Evolutionary conservation across 192 early-diverging fungal species (phyloP).

Genomic region (Coemansia erecta): DNA sequence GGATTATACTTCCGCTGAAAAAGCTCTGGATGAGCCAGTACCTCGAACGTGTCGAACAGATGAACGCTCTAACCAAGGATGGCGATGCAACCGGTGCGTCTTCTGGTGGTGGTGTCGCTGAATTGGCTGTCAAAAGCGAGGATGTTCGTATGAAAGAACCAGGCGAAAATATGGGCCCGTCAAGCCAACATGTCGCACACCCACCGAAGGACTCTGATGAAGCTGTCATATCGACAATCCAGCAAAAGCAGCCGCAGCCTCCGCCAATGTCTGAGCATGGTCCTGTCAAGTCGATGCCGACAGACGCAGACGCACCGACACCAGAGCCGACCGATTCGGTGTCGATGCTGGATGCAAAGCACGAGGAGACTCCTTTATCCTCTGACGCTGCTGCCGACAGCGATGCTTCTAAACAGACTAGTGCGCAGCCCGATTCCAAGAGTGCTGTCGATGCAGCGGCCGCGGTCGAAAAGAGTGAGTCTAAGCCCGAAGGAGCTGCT

Average conservation of each 20-base stretch:
- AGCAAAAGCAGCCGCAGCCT: neutral
- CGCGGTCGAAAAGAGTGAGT: neutral
- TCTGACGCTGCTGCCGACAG: neutral
- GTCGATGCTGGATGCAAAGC: neutral
- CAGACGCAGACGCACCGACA: constrained; percentile 42
- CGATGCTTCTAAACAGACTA: neutral
- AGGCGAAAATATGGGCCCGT: neutral
- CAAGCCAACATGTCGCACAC: neutral
- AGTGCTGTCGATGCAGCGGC: neutral
- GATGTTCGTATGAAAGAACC: constrained; percentile 4
- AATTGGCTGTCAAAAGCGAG: neutral
- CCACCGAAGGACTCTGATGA: neutral
- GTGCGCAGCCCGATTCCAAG: neutral
- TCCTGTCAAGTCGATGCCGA: constrained; percentile 31
- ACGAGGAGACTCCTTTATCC: neutral
- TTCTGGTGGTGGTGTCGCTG: neutral
- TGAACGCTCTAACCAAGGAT: constrained; percentile 2
- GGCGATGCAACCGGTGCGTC: neutral
- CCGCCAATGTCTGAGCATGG: constrained; percentile 1
- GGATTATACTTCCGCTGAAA: constrained; percentile 29
- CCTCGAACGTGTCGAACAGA: constrained; percentile 19
- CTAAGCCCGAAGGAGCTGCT: neutral
- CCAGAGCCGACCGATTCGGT: constrained; percentile 23
- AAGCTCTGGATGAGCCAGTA: constrained; percentile 53
- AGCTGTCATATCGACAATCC: neutral